A percentile compares a stretch with the other conserved stretches of the same genome.
These are phyloP conservation scores for Zymoseptoria brevis DNA, from an alignment of 2,329 filamentous ascomycete genomes.

Conservation along the genomic window DNA sequence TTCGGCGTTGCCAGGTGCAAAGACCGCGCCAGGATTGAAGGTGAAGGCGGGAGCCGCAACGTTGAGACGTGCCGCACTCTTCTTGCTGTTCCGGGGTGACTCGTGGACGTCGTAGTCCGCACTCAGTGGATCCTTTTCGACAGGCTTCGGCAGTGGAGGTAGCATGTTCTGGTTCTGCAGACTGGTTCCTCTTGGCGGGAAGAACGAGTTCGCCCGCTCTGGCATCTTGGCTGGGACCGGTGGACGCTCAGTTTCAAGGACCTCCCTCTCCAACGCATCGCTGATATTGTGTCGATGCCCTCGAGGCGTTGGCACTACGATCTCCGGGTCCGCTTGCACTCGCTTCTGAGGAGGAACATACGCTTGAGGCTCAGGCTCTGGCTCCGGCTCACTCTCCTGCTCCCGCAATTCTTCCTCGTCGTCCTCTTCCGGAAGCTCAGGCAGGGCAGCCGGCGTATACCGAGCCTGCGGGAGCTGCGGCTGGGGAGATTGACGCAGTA, in stretches of 20 bases:
- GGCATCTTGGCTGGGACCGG: background rate
- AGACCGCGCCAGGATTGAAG: conserved; percentile 54
- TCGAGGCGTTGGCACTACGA: conserved; percentile 53
- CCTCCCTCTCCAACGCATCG: conserved; percentile 70
- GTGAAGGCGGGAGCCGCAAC: conserved; percentile 85
- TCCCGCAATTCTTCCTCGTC: conserved; percentile 46
- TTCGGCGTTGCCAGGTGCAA: conserved; percentile 31
- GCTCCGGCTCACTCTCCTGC: conserved; percentile 8
- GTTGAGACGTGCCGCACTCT: conserved; percentile 62
- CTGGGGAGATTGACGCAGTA: conserved; percentile 19
- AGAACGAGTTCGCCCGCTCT: background rate
- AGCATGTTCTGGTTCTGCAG: background rate
- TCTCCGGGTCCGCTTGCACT: conserved; percentile 35
- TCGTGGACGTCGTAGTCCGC: conserved; percentile 50
- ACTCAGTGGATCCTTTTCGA: conserved; percentile 18
- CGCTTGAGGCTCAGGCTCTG: conserved; percentile 21
- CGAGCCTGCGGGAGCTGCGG: conserved; percentile 28
- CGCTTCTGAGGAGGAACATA: conserved; percentile 28
- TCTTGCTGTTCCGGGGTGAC: conserved; percentile 52
- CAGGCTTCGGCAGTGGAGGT: conserved; percentile 1
- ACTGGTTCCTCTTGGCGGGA: conserved; percentile 7
- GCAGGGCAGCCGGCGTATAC: conserved; percentile 43
- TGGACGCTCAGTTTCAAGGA: conserved; percentile 64
- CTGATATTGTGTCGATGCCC: conserved; percentile 65
- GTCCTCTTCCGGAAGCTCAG: conserved; percentile 66